Evolutionary conservation across 768 basidiomycete species (phyloP), one percentile per base, ranked within the genome.

Genomic region (Termitomyces bulborhizus): DNA sequence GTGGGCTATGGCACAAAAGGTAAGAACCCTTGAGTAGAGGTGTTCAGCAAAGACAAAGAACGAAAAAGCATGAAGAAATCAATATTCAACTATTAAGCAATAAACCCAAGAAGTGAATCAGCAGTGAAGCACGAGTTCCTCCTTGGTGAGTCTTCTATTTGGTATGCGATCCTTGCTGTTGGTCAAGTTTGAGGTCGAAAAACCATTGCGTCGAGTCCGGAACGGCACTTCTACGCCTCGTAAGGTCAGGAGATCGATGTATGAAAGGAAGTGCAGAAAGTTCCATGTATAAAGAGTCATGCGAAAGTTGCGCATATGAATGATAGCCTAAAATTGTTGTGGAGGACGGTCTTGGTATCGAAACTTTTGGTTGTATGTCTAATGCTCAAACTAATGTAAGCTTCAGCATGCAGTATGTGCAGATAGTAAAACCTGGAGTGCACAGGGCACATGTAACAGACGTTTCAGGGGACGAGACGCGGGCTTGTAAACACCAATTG

Each of bases 251-350:
- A 7, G 59, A 60, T 42, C 56, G 56, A 13, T 52, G 27, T 11
- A 60, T 34, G 26, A 57, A 60, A 26, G 56, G 56, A 2, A 60
- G 53, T 3, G 59, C 59, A 21, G 59, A 60, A 18, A 60, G 53
- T 40, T 46, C 49, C 59, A 60, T 57, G 26, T 29, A 29, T 24
- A 18, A 15, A 44, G 45, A 46, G 12, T 60, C 48, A 12, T 24
- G 29, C 4, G 45, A 36, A 32, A n/a, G 5, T 18, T 18, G 27
- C 6, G 4, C 9, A 12, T 43, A 9, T 16, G 40, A 13, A 39
- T 18, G 39, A 13, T 37, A 3, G 6, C 36, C 36, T 37, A 6
- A 16, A 16, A 16, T 18, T 26, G 39, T 8, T 7, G 15, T 27
- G 24, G 7, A 24, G 11, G 13, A 24, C 6, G n/a, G 12, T 6